Evolutionary conservation across 2,329 filamentous ascomycete genomes (phyloP), one percentile per base, ranked within the genome.

Genomic region (Ascochyta pisi): DNA sequence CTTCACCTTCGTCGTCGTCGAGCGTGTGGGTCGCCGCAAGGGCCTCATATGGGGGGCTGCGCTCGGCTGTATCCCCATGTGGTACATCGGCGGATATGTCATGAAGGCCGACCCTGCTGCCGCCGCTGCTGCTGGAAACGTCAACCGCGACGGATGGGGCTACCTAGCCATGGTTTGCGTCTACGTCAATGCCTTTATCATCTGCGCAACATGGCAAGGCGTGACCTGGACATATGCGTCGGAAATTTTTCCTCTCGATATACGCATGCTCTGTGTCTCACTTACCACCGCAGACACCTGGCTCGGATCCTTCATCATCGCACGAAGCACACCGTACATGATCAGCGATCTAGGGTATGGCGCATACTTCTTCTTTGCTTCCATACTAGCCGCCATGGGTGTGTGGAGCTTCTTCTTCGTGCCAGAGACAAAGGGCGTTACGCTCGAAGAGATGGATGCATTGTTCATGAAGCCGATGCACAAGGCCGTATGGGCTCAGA

Each of bases 121-220:
- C 1, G 77, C 79, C 22, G 81, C 82, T 37, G 51, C 64, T 2
- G 61, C 63, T 2, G 82, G 81, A 7, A 69, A 73, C 12, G 66
- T 79, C 1, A 72, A 77, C 6, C 79, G 80, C 0, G 67, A 76
- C 6, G 79, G 78, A 3, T 82, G 81, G 53, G 83, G 82, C 0
- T 79, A 81, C 54, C 77, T 82, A 13, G 82, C 83, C 7, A 84
- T 82, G 29, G 82, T 82, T 3, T 82, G 81, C 65, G 80, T 85
- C 23, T 84, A 84, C 73, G 72, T 84, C 1, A 84, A 84, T 59
- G 82, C 78, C 1, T 76, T 83, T 40, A 83, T 84, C 60, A 83
- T 83, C 43, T 82, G 76, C 46, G 75, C 76, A 1, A 77, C 76
- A 1, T 79, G 77, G 77, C 76, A 78, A 44, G 74, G 71, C 1